phyloP scores from a whole-genome alignment of 164 flowering plant species.

The Malania oleifera region DNA sequence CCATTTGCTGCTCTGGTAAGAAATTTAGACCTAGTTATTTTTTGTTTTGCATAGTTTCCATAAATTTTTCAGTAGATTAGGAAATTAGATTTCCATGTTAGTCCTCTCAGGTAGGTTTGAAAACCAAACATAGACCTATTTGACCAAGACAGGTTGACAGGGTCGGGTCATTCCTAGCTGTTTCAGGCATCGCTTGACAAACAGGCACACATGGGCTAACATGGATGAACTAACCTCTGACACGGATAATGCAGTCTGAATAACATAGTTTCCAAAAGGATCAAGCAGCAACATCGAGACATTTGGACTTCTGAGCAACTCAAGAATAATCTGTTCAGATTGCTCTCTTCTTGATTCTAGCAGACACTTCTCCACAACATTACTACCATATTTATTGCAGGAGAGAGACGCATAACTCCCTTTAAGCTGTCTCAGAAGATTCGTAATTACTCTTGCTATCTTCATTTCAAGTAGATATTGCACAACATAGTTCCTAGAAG shows the following conservation, averaged over 20 bases:
- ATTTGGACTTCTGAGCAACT: slow-evolving; percentile 25
- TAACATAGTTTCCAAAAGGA: slow-evolving; percentile 48
- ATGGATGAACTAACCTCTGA: slow-evolving; percentile 32
- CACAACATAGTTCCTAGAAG: slow-evolving; percentile 43
- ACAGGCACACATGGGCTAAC: not conserved
- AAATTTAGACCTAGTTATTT: no score
- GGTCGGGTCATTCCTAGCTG: not conserved
- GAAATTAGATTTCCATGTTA: no score
- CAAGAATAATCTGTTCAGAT: slow-evolving; percentile 21
- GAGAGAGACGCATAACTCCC: slow-evolving; percentile 32
- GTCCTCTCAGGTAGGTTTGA: no score
- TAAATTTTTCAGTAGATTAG: no score
- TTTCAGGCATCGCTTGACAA: not conserved
- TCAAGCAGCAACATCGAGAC: slow-evolving; percentile 26
- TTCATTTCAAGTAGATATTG: slow-evolving; percentile 31
- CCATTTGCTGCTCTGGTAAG: no score
- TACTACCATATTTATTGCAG: slow-evolving; percentile 38
- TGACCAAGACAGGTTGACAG: no score
- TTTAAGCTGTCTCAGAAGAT: slow-evolving; percentile 23
- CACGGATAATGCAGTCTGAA: slow-evolving; percentile 31
- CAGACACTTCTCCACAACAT: slow-evolving; percentile 57
- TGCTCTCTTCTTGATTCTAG: slow-evolving; percentile 14
- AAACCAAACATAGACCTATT: no score
- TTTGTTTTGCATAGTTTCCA: no score
- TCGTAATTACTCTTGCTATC: slow-evolving; percentile 13